phyloP scores from a whole-genome alignment of 768 basidiomycete genomes.

The Pholiota molesta region DNA sequence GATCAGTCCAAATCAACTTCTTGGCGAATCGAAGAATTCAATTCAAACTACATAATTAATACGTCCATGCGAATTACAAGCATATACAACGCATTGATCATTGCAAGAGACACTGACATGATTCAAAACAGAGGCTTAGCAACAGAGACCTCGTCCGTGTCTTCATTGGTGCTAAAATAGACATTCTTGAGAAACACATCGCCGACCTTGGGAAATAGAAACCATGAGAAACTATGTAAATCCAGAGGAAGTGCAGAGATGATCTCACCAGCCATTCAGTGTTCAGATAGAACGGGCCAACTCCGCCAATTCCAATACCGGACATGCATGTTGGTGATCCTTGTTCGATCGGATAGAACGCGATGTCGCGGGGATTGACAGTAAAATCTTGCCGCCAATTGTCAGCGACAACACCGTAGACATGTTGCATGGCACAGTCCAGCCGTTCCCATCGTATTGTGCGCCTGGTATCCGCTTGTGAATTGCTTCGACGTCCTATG shows the following conservation, averaged over 20 bases:
- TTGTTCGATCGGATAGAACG: slow-evolving; percentile 51
- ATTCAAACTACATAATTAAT: too few species aligned
- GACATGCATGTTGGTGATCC: slow-evolving; percentile 58
- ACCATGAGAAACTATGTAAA: neutral
- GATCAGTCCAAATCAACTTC: too few species aligned
- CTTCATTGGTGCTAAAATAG: slow-evolving; percentile 41
- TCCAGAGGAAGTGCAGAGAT: slow-evolving; percentile 7
- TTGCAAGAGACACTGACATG: neutral
- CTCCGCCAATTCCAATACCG: slow-evolving; percentile 57
- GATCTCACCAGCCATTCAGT: slow-evolving; percentile 63
- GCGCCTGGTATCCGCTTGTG: slow-evolving; percentile 62
- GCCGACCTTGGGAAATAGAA: slow-evolving; percentile 29
- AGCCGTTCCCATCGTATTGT: slow-evolving; percentile 47
- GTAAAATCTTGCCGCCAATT: slow-evolving; percentile 61
- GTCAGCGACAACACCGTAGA: slow-evolving; percentile 53
- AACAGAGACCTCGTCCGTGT: slow-evolving; percentile 35
- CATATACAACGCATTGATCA: neutral
- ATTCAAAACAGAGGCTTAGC: slow-evolving; percentile 26
- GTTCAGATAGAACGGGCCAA: slow-evolving; percentile 41
- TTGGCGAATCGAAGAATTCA: too few species aligned
- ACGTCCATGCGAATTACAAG: too few species aligned
- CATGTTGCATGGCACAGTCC: slow-evolving; percentile 69
- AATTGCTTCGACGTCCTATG: slow-evolving; percentile 54
- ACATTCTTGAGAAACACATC: slow-evolving; percentile 47
- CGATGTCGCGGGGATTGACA: slow-evolving; percentile 62